These are phyloP conservation scores for Nemania sp. DNA, from an alignment of 2,329 filamentous ascomycete species.

Conservation along the genomic window DNA sequence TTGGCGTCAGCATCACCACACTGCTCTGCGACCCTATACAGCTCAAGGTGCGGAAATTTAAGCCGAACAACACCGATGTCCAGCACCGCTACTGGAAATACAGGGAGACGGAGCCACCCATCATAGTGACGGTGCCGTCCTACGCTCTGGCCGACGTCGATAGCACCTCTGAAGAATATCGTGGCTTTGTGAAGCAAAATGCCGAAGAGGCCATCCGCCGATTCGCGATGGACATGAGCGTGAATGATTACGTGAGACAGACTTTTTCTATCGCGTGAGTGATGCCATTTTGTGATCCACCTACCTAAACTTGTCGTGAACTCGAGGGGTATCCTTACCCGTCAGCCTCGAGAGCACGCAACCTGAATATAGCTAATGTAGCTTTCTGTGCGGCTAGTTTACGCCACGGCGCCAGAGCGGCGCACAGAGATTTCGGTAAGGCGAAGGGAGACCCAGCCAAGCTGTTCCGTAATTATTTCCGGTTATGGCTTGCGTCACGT, in stretches of 20 bases:
- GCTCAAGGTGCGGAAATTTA: slow-evolving; percentile 58
- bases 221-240: slow-evolving; percentile 40
- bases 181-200: slow-evolving; percentile 53
- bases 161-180: slow-evolving; percentile 51
- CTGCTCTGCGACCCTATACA: slow-evolving; percentile 52
- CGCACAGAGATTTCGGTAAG: slow-evolving; percentile 26
- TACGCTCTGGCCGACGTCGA: slow-evolving; percentile 58
- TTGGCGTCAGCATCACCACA: slow-evolving; percentile 56
- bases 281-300: background rate
- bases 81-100: slow-evolving; percentile 56
- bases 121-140: slow-evolving; percentile 50
- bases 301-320: background rate
- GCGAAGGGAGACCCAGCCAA: slow-evolving; percentile 47
- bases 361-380: slow-evolving; percentile 17
- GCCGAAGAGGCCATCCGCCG: slow-evolving; percentile 49
- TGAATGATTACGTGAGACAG: slow-evolving; percentile 47
- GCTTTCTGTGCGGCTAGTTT: slow-evolving; percentile 15
- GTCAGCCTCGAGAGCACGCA: background rate
- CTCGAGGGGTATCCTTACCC: slow-evolving; percentile 14
- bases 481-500: slow-evolving; percentile 63
- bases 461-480: slow-evolving; percentile 57
- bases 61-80: slow-evolving; percentile 54
- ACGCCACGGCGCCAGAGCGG: slow-evolving; percentile 23
- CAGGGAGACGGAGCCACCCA: slow-evolving; percentile 41
- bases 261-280: slow-evolving; percentile 50